Conservation (phyloP, 345 rosid genomes). For the Leavenworthia alabamica region DNA sequence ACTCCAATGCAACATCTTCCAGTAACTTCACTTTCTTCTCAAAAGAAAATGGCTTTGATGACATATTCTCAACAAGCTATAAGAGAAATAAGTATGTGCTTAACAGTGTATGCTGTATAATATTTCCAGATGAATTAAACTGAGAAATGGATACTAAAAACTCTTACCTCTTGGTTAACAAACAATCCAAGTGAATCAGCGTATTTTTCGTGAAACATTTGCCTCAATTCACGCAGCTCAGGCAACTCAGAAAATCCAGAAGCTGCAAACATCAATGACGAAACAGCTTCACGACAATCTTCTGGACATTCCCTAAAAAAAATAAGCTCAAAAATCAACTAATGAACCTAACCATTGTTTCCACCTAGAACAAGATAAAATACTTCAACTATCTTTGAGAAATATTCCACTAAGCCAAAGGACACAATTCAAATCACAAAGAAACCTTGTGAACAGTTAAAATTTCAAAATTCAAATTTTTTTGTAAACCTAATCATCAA, state of each 20-base stretch:
- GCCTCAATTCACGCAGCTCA: constrained; percentile 83
- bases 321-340: background rate
- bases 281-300: constrained; percentile 71
- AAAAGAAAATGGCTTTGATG: constrained; percentile 44
- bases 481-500: background rate
- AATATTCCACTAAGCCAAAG: background rate
- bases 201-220: constrained; percentile 71
- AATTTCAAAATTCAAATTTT: constrained; percentile 1
- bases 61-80: constrained; percentile 62
- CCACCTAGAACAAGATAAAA: background rate
- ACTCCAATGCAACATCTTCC: constrained; percentile 74
- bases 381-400: background rate
- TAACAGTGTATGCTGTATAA: constrained; percentile 16
- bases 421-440: background rate
- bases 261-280: constrained; percentile 90
- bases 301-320: constrained; percentile 75
- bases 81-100: constrained; percentile 9
- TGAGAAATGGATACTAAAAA: constrained; percentile 1
- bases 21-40: constrained; percentile 65
- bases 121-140: background rate
- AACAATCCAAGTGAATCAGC: constrained; percentile 56
- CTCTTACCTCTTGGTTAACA: constrained; percentile 66
- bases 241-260: constrained; percentile 93
- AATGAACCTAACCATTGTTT: background rate
- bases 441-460: background rate